phyloP scores from a whole-genome alignment of 2,329 filamentous ascomycete species.

The Fusarium nurragi region DNA sequence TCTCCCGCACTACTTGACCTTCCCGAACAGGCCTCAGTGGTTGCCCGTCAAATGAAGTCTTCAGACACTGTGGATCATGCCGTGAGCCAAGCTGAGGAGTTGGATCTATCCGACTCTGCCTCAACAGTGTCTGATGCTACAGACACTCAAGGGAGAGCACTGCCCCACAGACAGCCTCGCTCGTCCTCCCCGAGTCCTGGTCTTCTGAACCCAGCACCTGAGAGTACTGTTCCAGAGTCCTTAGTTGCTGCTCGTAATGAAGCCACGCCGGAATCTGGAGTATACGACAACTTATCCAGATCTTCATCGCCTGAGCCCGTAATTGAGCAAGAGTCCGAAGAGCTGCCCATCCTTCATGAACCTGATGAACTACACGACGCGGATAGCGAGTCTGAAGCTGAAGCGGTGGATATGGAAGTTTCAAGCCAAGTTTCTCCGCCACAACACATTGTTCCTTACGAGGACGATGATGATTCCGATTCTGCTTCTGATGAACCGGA shows the following conservation, averaged over 20 bases:
- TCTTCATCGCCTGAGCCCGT: neutral
- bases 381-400: conserved; percentile 16
- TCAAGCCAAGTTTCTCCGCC: neutral
- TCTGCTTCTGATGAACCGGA: neutral
- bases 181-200: neutral
- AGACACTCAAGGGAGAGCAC: neutral
- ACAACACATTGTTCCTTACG: neutral
- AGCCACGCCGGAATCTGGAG: neutral
- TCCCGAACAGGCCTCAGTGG: neutral
- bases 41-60: neutral
- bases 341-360: neutral
- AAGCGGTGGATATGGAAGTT: neutral
- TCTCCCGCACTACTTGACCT: neutral
- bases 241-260: neutral
- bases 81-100: neutral
- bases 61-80: neutral
- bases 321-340: neutral
- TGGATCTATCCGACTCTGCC: neutral
- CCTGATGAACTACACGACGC: neutral
- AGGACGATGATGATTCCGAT: neutral
- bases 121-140: conserved; percentile 2
- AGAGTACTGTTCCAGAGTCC: neutral
- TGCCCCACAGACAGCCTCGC: neutral
- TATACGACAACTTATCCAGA: neutral
- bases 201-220: neutral